Evolutionary conservation across 1,139 yeast species (phyloP), one percentile per base, ranked within the genome.

Genomic region (Nadsonia commutata): DNA sequence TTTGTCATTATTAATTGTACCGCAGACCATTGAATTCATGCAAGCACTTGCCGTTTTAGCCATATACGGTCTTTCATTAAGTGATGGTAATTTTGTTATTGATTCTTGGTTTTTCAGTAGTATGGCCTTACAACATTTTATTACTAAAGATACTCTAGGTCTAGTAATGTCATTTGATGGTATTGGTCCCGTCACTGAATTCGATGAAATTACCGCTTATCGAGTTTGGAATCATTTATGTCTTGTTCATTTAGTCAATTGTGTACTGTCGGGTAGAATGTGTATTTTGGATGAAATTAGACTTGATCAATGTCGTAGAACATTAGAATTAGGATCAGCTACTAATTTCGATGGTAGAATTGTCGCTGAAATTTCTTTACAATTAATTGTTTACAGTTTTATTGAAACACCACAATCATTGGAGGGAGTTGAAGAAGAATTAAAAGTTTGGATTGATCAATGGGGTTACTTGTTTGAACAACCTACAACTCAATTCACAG

Each of bases 281-380:
- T 78, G 88, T 52, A 66, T 80, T n/a, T 62, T 82, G 7, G 90
- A 81, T 56, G 80, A 75, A 49, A 66, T 72, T 33, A 64, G 88
- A 46, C 60, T 81, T 42, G 76, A 74, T 49, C 72, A 76, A 51
- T 78, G 86, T 47, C 69, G 76, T 19, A 69, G 80, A 7, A 72
- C 80, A 1, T 63, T 80, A 40, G 76, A 78, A 37, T 63, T 80
- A 36, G 69, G 78, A 1, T 68, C 74, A 39, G 77, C 90, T 0
- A 80, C 90, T 2, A 80, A 80, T 53, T 83, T 83, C 56, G 94
- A 83, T 56, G 88, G 86, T 13, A 63, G 94, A 48, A 81, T 83
- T 78, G 80, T 82, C 16, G 80, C 88, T 44, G 94, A 83, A 58
- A 78, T 81, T 43, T 74, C 78, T 18, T 67, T 81, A 9, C 73